phyloP scores from a whole-genome alignment of 495 filamentous ascomycete genomes.

The Ramalina peruviana region DNA sequence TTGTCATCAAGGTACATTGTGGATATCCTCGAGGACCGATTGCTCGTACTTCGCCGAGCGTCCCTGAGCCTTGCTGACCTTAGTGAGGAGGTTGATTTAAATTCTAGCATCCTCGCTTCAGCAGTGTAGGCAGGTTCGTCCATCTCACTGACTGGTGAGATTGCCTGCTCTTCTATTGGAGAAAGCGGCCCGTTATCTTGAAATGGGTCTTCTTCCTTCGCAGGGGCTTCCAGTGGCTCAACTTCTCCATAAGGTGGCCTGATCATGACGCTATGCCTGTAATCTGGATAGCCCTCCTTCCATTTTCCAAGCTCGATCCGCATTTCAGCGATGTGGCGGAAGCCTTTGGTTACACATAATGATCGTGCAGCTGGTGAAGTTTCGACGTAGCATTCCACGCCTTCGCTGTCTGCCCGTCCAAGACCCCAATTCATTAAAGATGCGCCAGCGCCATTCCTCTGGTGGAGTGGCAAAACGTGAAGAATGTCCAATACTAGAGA shows the following conservation, averaged over 20 bases:
- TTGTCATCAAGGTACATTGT: neutral
- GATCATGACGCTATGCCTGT: slow-evolving; percentile 13
- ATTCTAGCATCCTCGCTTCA: slow-evolving; percentile 1
- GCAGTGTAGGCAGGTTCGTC: neutral
- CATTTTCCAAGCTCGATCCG: slow-evolving; percentile 10
- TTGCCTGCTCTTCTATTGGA: neutral
- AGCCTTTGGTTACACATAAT: slow-evolving; percentile 24
- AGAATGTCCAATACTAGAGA: slow-evolving; percentile 24
- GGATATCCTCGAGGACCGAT: neutral
- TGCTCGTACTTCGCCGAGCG: neutral
- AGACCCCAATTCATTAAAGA: slow-evolving; percentile 30
- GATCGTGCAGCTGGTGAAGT: slow-evolving; percentile 21
- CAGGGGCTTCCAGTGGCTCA: slow-evolving; percentile 2
- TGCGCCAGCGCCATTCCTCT: slow-evolving; percentile 28
- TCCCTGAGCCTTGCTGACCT: slow-evolving; percentile 1
- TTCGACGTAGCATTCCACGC: slow-evolving; percentile 25
- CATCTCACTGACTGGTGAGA: neutral
- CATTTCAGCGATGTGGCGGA: slow-evolving; percentile 14
- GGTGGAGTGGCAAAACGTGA: slow-evolving; percentile 23
- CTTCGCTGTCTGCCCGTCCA: slow-evolving; percentile 23
- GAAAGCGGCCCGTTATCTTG: neutral
- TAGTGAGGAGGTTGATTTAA: slow-evolving; percentile 1
- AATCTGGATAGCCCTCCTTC: slow-evolving; percentile 1
- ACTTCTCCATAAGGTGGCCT: slow-evolving; percentile 2
- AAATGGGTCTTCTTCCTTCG: slow-evolving; percentile 8